These are phyloP conservation scores for Candida bentonensis DNA, from an alignment of 805 yeast genomes.

Conservation along the genomic window DNA sequence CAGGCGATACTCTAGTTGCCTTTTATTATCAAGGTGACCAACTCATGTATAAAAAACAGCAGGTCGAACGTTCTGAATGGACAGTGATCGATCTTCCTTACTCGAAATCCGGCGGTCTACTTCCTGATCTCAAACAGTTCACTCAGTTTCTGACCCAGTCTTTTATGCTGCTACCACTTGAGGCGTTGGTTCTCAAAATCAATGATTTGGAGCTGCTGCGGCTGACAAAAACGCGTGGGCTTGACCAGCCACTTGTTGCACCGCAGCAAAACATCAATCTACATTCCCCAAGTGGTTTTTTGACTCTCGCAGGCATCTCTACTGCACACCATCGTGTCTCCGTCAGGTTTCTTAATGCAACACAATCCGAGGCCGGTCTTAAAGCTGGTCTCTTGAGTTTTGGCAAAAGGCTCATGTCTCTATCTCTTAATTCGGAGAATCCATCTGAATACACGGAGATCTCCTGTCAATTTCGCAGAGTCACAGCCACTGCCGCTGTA, in stretches of 20 bases:
- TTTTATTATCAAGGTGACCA: slow-evolving; percentile 26
- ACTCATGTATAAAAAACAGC: slow-evolving; percentile 18
- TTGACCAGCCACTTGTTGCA: slow-evolving; percentile 9
- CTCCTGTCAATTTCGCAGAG: slow-evolving; percentile 16
- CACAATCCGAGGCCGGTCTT: slow-evolving; percentile 18
- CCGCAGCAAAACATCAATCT: slow-evolving; percentile 15
- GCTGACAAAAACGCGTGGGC: slow-evolving; percentile 15
- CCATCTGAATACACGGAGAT: slow-evolving; percentile 21
- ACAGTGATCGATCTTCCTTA: slow-evolving; percentile 27
- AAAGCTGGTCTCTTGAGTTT: slow-evolving; percentile 15
- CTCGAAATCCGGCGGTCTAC: slow-evolving; percentile 9
- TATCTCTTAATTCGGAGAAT: slow-evolving; percentile 15
- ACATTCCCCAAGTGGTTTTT: slow-evolving; percentile 15
- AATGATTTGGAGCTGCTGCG: slow-evolving; percentile 16
- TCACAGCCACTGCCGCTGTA: slow-evolving; percentile 20
- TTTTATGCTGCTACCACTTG: slow-evolving; percentile 21
- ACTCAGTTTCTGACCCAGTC: slow-evolving; percentile 26
- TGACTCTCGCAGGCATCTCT: slow-evolving; percentile 13
- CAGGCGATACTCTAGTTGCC: slow-evolving; percentile 24
- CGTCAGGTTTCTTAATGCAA: slow-evolving; percentile 22
- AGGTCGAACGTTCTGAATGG: slow-evolving; percentile 16
- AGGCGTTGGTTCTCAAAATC: slow-evolving; percentile 16
- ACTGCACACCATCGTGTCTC: slow-evolving; percentile 17
- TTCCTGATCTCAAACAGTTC: slow-evolving; percentile 22
- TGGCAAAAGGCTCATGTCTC: slow-evolving; percentile 18